Conservation (phyloP, 352 stramenopile genomes). For the Halophytophthora polymorphica region DNA sequence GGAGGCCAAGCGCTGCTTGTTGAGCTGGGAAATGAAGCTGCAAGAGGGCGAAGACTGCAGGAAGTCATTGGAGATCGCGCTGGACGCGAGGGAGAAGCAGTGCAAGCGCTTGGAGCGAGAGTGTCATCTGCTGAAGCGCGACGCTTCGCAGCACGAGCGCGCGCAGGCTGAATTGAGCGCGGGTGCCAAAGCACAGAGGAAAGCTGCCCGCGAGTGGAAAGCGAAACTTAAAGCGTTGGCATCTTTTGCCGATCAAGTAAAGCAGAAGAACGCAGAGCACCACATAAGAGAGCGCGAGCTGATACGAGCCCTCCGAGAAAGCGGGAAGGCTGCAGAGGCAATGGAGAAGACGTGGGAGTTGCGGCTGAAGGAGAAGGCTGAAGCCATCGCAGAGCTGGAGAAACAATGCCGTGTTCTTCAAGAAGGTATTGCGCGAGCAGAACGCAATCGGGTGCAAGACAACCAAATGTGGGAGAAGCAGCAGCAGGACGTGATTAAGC, state of each 20-base stretch:
- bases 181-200: conserved; percentile 17
- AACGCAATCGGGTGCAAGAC: conserved; percentile 18
- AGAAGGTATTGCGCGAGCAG: conserved; percentile 11
- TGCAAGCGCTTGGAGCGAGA: conserved; percentile 54
- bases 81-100: conserved; percentile 39
- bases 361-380: conserved; percentile 26
- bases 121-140: conserved; percentile 29
- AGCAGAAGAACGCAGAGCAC: conserved; percentile 22
- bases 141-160: conserved; percentile 18
- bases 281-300: conserved; percentile 24
- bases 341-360: conserved; percentile 23
- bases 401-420: conserved; percentile 27
- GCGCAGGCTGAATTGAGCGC: conserved; percentile 9
- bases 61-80: conserved; percentile 19
- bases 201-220: conserved; percentile 43
- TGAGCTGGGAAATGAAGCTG: conserved; percentile 61
- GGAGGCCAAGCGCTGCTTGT: conserved; percentile 46
- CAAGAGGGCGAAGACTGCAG: conserved; percentile 44
- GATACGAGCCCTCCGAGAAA: conserved; percentile 12
- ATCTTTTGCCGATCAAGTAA: conserved; percentile 30
- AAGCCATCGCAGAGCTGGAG: conserved; percentile 31
- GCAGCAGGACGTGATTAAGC: conserved; percentile 18
- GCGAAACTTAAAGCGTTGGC: conserved; percentile 34
- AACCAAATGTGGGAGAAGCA: conserved; percentile 17
- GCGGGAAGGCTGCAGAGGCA: conserved; percentile 21